Evolutionary conservation across 129 eudicot genomes (phyloP), one percentile per base, ranked within the genome.

Genomic region (Pseudognaphalium luteoalbum): DNA sequence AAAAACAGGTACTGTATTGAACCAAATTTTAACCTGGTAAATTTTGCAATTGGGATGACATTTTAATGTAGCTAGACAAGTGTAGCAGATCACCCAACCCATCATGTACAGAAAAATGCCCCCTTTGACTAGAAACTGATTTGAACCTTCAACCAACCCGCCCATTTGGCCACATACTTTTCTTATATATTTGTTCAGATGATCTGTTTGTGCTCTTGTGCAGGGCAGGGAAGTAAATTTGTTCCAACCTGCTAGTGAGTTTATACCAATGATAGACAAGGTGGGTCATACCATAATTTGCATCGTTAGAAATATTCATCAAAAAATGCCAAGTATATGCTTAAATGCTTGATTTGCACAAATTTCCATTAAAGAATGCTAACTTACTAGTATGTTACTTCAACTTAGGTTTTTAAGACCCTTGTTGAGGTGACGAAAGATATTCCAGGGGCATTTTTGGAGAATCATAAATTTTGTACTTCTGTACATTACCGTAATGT

Each of bases 401-500:
- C 7, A 54, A 44, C 52, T 5, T 82, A 91, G 97, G 93, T 89
- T 66, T 92, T 82, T 88, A 86, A 82, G 81, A 80, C 82, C 84
- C 89, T 92, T 54, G 91, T 89, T 75, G 87, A 89, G 77, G 82
- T 60, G 41, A 80, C 92, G 5, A 88, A 87, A 74, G 92, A 88
- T 68, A 88, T 92, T 39, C 75, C 85, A 73, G 96, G 98, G 63
- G 85, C 90, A 57, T 80, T 86, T 79, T 90, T 92, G 56, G 98
- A 92, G 84, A 90, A 92, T 78, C 96, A 92, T 75, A 92, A 85
- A 57, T 92, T 90, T 82, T 92, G 95, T 72, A 75, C 85, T 61
- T 92, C 98, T 78, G 95, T 92, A 71, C 98, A 92, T 81, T 92
- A 92, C 44, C 98, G 98, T 73, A 90, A 88, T n/a, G 98, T 90